Evolutionary conservation across 768 basidiomycete species (phyloP).

Genomic region (Leccinum olivaceopallidum): DNA sequence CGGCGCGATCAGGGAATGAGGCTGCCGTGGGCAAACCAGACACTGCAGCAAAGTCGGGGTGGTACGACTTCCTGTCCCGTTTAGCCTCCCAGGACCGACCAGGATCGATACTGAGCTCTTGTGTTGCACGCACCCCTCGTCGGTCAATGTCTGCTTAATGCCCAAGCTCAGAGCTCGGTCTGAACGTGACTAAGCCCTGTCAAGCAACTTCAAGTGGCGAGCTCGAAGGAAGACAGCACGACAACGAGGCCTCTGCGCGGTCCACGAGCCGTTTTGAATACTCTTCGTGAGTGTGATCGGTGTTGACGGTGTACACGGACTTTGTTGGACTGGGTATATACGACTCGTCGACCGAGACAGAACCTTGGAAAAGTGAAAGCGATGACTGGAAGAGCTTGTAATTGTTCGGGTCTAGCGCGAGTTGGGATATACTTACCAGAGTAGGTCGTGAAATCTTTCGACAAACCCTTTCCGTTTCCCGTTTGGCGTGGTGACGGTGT

Average conservation of each 20-base stretch:
- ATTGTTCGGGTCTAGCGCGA: conserved; percentile 54
- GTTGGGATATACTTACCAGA: conserved; percentile 56
- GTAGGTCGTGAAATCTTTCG: conserved; percentile 55
- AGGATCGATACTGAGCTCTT: conserved; percentile 53
- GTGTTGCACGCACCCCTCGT: conserved; percentile 30
- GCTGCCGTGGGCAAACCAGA: conserved; percentile 45
- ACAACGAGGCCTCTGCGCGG: conserved; percentile 58
- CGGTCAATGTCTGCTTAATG: conserved; percentile 70
- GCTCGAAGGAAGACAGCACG: conserved; percentile 54
- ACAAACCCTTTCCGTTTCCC: conserved; percentile 43
- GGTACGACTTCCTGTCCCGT: conserved; percentile 62
- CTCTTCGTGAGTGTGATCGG: conserved; percentile 11
- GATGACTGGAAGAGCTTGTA: conserved; percentile 59
- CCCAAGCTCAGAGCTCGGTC: conserved; percentile 80
- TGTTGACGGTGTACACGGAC: conserved; percentile 21
- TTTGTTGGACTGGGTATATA: conserved; percentile 46
- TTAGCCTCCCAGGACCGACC: conserved; percentile 50
- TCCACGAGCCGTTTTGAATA: conserved; percentile 43
- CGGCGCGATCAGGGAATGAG: conserved; percentile 36
- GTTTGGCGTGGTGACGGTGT: conserved; percentile 22
- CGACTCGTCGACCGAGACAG: conserved; percentile 23
- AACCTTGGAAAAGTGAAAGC: conserved; percentile 23
- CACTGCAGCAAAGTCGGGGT: conserved; percentile 54
- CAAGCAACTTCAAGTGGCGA: conserved; percentile 43
- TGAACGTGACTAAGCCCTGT: conserved; percentile 37